Conservation (phyloP, 805 yeast genomes). For the Jamesozyma rosinii region DNA sequence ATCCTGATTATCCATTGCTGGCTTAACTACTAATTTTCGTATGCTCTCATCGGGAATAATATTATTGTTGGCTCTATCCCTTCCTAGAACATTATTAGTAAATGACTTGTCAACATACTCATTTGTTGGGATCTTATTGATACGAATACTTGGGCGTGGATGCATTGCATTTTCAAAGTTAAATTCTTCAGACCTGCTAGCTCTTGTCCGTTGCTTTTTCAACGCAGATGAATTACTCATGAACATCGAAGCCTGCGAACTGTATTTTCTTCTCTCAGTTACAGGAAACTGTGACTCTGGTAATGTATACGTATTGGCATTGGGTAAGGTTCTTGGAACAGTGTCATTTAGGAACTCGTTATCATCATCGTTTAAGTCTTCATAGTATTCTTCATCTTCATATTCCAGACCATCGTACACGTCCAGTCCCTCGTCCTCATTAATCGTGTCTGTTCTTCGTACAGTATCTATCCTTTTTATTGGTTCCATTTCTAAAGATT, state of each 20-base stretch:
- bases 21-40: slow-evolving; percentile 15
- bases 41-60: not conserved
- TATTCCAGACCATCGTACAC: slow-evolving; percentile 7
- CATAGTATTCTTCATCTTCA: slow-evolving; percentile 6
- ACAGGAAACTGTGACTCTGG: not conserved
- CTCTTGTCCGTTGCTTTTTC: too few relatives aligned
- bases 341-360: not conserved
- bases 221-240: too few relatives aligned
- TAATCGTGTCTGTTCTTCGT: too few relatives aligned
- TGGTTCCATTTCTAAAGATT: not conserved
- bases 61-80: not conserved
- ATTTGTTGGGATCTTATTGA: too few relatives aligned
- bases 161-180: not conserved
- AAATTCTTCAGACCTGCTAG: too few relatives aligned
- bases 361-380: not conserved
- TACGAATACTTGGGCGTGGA: too few relatives aligned
- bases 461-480: not conserved
- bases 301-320: slow-evolving; percentile 3
- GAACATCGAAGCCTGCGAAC: too few relatives aligned
- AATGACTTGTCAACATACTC: too few relatives aligned
- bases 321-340: slow-evolving; percentile 5
- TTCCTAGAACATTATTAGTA: too few relatives aligned
- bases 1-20: slow-evolving; percentile 11
- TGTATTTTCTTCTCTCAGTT: not conserved
- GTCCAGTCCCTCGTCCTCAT: slow-evolving; percentile 1